phyloP scores from a whole-genome alignment of 768 basidiomycete species.

The Phlebiopsis gigantea region DNA sequence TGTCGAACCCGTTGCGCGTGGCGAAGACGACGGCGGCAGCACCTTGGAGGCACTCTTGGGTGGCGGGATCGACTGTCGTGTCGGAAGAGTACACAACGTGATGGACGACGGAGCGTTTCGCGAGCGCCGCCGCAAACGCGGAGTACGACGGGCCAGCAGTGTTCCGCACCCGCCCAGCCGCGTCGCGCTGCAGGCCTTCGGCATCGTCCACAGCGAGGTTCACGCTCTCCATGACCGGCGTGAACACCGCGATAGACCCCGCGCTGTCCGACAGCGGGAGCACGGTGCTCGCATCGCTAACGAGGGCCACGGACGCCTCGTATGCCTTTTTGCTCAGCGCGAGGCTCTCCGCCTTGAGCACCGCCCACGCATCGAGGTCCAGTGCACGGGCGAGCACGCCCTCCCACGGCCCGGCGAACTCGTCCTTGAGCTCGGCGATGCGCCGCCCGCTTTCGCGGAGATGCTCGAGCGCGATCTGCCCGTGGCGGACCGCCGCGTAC shows the following conservation, averaged over 20 bases:
- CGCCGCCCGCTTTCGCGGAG: constrained; percentile 40
- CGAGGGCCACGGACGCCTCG: constrained; percentile 37
- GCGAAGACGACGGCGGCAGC: constrained; percentile 42
- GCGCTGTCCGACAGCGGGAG: constrained; percentile 31
- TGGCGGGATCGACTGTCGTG: not conserved
- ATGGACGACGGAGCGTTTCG: constrained; percentile 26
- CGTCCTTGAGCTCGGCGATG: constrained; percentile 44
- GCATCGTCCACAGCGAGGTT: constrained; percentile 60
- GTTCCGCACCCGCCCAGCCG: constrained; percentile 42
- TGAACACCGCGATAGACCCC: constrained; percentile 36
- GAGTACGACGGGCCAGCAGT: constrained; percentile 54
- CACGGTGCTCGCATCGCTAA: constrained; percentile 34
- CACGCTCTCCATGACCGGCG: constrained; percentile 51
- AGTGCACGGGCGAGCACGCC: constrained; percentile 20
- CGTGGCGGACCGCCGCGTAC: constrained; percentile 44
- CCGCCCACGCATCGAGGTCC: constrained; percentile 25
- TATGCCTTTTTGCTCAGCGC: constrained; percentile 45
- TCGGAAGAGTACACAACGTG: constrained; percentile 43
- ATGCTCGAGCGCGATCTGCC: constrained; percentile 34
- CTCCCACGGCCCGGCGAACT: constrained; percentile 45
- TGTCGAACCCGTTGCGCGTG: constrained; percentile 52
- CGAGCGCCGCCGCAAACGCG: constrained; percentile 39
- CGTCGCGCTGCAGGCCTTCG: constrained; percentile 38
- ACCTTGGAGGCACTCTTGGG: constrained; percentile 11
- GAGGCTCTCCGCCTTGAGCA: constrained; percentile 34